Evolutionary conservation across 768 basidiomycete genomes (phyloP).

Genomic region (Cytidiella melzeri): DNA sequence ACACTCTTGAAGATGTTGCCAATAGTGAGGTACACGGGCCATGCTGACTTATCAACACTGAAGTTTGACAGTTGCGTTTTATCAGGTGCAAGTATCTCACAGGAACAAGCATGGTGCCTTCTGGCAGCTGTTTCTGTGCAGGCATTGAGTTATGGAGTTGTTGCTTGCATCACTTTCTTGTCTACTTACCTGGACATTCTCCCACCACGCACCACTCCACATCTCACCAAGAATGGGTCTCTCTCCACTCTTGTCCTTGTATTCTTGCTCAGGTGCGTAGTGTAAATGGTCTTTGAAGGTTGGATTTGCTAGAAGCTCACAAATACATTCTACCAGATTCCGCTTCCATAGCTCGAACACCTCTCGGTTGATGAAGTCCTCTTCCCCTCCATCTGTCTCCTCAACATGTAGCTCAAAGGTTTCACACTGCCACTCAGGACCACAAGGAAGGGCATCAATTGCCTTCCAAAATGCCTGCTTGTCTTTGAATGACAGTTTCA

Average conservation of each 20-base stretch:
- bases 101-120: slow-evolving; percentile 22
- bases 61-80: slow-evolving; percentile 19
- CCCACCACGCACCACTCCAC: too few species aligned
- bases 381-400: too few species aligned
- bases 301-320: slow-evolving; percentile 29
- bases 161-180: too few species aligned
- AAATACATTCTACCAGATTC: slow-evolving; percentile 32
- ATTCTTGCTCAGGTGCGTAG: slow-evolving; percentile 30
- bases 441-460: slow-evolving; percentile 14
- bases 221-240: slow-evolving; percentile 32
- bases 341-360: slow-evolving; percentile 27
- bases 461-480: slow-evolving; percentile 17
- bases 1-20: slow-evolving; percentile 24
- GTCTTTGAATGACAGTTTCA: slow-evolving; percentile 11
- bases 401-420: slow-evolving; percentile 11
- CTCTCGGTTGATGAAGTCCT: too few species aligned
- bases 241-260: too few species aligned
- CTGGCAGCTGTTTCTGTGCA: slow-evolving; percentile 22
- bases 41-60: slow-evolving; percentile 23
- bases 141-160: slow-evolving; percentile 6
- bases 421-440: slow-evolving; percentile 16
- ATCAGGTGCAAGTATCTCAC: slow-evolving; percentile 29
- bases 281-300: slow-evolving; percentile 24
- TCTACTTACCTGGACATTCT: slow-evolving; percentile 36
- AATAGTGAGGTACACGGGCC: slow-evolving; percentile 28